These are phyloP conservation scores for Termitomyces sp. DNA, from an alignment of 768 basidiomycete genomes.

Conservation along the genomic window DNA sequence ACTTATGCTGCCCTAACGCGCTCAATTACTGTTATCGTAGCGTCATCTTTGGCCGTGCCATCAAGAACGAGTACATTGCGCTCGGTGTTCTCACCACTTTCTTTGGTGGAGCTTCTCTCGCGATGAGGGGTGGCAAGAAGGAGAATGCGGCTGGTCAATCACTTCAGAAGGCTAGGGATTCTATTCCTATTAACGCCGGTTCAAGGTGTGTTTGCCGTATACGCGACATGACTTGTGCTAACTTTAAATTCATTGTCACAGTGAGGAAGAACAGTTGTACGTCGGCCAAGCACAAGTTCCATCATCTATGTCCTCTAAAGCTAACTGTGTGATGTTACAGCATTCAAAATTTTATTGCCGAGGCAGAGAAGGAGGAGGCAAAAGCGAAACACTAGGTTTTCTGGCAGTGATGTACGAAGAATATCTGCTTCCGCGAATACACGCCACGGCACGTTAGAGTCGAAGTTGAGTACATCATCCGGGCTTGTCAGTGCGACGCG, in stretches of 20 bases:
- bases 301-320: conserved; percentile 1
- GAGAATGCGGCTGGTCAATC: conserved; percentile 40
- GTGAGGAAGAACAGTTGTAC: conserved; percentile 87
- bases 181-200: conserved; percentile 61
- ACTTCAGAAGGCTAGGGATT: conserved; percentile 59
- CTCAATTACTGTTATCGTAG: conserved; percentile 35
- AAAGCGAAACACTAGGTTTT: conserved; percentile 48
- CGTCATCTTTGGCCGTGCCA: conserved; percentile 73
- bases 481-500: not conserved
- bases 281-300: conserved; percentile 25
- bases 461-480: conserved; percentile 2
- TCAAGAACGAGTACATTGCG: conserved; percentile 81
- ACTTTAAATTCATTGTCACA: conserved; percentile 29
- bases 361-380: conserved; percentile 74
- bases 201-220: conserved; percentile 56
- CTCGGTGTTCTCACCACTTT: conserved; percentile 61
- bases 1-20: not conserved
- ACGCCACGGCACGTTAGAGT: conserved; percentile 10
- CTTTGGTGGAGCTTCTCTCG: conserved; percentile 52
- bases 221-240: conserved; percentile 2
- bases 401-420: conserved; percentile 8
- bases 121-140: conserved; percentile 58
- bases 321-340: conserved; percentile 49
- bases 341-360: conserved; percentile 76
- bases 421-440: conserved; percentile 8